Percentiles rank a stretch among this genome's conserved stretches.
Evolutionary conservation across 202 grass and related monocot genomes (phyloP).

Genomic region (Saccharum hybrid): DNA sequence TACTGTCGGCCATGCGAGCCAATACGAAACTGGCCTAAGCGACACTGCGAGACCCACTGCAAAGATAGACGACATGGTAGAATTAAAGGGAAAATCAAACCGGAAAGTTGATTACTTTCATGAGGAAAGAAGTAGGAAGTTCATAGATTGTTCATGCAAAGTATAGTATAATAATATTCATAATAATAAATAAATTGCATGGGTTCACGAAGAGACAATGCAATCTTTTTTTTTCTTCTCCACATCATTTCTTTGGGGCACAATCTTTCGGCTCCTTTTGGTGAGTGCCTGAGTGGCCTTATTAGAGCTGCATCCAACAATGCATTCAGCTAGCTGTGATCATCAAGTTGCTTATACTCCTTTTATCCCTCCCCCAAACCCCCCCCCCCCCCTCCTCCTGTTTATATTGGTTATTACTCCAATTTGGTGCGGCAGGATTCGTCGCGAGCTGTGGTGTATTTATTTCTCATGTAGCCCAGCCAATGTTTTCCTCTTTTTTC

Average conservation of each 20-base stretch:
- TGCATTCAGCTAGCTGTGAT: too few relatives aligned
- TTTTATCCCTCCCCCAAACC: too few relatives aligned
- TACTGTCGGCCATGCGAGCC: not conserved
- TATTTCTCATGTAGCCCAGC: too few relatives aligned
- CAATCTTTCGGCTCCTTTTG: not conserved
- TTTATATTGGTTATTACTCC: too few relatives aligned
- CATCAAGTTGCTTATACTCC: too few relatives aligned
- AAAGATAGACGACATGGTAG: not conserved
- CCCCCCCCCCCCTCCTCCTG: too few relatives aligned
- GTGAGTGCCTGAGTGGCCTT: not conserved
- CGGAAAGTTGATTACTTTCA: not conserved
- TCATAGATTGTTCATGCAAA: not conserved
- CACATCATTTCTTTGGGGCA: not conserved
- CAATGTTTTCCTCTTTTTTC: too few relatives aligned
- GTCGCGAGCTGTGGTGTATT: too few relatives aligned
- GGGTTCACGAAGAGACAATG: not conserved
- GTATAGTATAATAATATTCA: too few relatives aligned
- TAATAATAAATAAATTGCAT: not conserved
- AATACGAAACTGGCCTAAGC: not conserved
- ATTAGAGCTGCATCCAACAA: not conserved
- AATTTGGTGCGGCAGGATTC: too few relatives aligned
- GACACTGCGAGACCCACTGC: not conserved
- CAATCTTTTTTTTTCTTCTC: not conserved
- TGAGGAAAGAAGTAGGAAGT: not conserved
- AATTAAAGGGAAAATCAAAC: not conserved